Percentiles rank a stretch among this genome's conserved stretches.
These are phyloP conservation scores for Otatea glauca DNA, from an alignment of 176 grass and related monocot genomes.

Conservation along the genomic window DNA sequence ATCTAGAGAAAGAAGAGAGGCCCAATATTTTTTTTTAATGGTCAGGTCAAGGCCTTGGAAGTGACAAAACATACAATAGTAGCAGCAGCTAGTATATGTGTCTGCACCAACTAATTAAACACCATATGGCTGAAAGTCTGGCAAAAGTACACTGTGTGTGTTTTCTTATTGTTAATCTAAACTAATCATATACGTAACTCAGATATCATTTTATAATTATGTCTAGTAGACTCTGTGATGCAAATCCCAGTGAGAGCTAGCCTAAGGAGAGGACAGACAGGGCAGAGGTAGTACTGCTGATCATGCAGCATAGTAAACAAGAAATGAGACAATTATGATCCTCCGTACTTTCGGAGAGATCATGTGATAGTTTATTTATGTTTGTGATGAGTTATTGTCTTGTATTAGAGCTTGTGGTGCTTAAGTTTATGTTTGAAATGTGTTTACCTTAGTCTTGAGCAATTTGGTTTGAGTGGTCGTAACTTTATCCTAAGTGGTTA, in stretches of 20 bases:
- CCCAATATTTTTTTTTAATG: too few species aligned
- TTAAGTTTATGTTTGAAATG: too few species aligned
- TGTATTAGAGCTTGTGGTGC: too few species aligned
- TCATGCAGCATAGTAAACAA: too few species aligned
- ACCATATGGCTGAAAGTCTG: background rate
- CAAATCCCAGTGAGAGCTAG: background rate
- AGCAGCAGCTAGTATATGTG: background rate
- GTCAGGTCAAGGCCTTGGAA: conserved; percentile 34
- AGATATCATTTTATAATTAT: background rate
- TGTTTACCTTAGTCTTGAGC: too few species aligned
- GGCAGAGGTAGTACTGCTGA: background rate
- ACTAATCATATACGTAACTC: background rate
- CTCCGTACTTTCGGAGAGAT: too few species aligned
- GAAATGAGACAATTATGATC: too few species aligned
- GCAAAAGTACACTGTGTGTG: background rate
- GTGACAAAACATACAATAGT: background rate
- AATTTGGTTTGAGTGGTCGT: too few species aligned
- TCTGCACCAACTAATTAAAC: background rate
- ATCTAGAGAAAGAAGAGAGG: background rate
- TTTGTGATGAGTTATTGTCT: too few species aligned
- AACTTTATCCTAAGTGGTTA: too few species aligned
- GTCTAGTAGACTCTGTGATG: background rate
- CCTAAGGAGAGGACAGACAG: background rate
- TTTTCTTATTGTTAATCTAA: background rate
- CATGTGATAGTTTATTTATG: too few species aligned